phyloP scores from a whole-genome alignment of 768 basidiomycete genomes.

The Boletus sensibilis region DNA sequence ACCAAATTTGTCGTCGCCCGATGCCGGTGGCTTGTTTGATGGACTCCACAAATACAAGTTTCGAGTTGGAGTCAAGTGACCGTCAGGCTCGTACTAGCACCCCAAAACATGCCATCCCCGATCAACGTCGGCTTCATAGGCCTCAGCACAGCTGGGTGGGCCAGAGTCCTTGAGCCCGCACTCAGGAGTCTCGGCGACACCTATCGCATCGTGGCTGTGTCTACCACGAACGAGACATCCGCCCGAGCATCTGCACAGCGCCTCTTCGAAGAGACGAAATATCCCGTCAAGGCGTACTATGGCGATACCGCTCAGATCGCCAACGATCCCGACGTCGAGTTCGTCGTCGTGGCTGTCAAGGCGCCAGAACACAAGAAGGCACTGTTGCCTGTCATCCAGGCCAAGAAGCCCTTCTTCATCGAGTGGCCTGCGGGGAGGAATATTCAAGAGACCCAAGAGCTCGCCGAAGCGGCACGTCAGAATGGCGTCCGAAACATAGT shows the following conservation, averaged over 20 bases:
- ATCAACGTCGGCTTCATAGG: background rate
- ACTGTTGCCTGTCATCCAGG: slow-evolving; percentile 5
- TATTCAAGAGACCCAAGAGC: slow-evolving; percentile 5
- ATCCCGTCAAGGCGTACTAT: slow-evolving; percentile 10
- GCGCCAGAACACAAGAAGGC: slow-evolving; percentile 7
- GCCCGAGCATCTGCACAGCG: background rate
- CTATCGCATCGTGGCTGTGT: background rate
- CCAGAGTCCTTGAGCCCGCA: background rate
- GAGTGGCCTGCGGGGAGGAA: slow-evolving; percentile 15
- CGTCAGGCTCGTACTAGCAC: no score
- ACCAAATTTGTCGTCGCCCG: no score
- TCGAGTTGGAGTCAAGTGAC: no score
- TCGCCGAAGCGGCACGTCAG: slow-evolving; percentile 8
- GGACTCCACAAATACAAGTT: no score
- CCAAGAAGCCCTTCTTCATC: slow-evolving; percentile 13
- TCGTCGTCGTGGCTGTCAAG: slow-evolving; percentile 13
- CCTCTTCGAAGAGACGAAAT: background rate
- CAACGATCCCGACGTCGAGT: slow-evolving; percentile 14
- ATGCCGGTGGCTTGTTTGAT: no score
- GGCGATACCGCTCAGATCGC: slow-evolving; percentile 15
- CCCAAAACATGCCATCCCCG: background rate
- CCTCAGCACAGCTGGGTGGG: background rate
- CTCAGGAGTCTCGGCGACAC: background rate
- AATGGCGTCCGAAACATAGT: slow-evolving; percentile 5
- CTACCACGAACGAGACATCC: background rate